These are phyloP conservation scores for Pleurotus ostreatus DNA, from an alignment of 768 basidiomycete species.

Conservation along the genomic window DNA sequence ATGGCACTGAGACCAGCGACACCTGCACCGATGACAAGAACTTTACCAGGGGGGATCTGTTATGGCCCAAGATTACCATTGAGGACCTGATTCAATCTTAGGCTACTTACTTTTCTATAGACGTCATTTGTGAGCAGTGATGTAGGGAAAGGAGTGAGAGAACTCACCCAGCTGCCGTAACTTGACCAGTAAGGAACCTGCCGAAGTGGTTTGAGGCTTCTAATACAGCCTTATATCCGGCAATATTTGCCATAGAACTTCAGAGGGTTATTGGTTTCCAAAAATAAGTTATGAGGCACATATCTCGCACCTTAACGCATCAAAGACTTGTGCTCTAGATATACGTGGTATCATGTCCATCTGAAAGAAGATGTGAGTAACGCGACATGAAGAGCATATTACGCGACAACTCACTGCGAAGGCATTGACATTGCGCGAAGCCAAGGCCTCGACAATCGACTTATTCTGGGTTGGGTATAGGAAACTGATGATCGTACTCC, in stretches of 20 bases:
- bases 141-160: constrained; percentile 1
- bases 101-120: constrained; percentile 38
- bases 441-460: constrained; percentile 62
- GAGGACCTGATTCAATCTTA: neutral
- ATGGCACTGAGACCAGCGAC: constrained; percentile 89
- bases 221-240: constrained; percentile 90
- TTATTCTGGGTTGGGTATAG: constrained; percentile 83
- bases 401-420: constrained; percentile 49
- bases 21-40: constrained; percentile 84
- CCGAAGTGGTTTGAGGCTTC: constrained; percentile 90
- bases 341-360: constrained; percentile 94
- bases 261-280: constrained; percentile 4
- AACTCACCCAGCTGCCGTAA: constrained; percentile 83
- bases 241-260: constrained; percentile 92
- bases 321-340: constrained; percentile 86
- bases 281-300: neutral
- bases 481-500: constrained; percentile 80
- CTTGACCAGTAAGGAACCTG: constrained; percentile 86
- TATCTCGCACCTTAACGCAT: constrained; percentile 67
- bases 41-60: constrained; percentile 85
- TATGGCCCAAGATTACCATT: neutral
- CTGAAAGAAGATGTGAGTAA: constrained; percentile 15
- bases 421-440: constrained; percentile 61
- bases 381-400: neutral
- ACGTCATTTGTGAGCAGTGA: neutral